Conservation (phyloP, 164 flowering plant genomes). For the Warburgia ugandensis region DNA sequence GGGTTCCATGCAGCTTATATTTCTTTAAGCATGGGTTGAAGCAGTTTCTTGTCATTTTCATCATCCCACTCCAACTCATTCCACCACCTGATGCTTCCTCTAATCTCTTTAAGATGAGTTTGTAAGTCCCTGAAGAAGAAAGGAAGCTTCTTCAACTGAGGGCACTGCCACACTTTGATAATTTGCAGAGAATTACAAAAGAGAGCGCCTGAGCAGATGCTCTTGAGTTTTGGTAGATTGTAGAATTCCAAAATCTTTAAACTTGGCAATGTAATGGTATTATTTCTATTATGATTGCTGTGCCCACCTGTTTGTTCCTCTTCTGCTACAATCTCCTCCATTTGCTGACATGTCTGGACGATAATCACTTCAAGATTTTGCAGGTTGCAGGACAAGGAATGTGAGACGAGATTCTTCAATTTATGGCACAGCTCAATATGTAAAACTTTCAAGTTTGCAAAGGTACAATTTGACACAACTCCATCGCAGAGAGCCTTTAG, state of each 20-base stretch:
- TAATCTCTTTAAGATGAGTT: not conserved
- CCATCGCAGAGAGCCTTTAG: not conserved
- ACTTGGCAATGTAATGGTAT: not conserved
- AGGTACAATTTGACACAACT: not conserved
- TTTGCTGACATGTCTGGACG: not conserved
- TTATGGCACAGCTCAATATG: not conserved
- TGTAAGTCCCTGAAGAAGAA: not conserved
- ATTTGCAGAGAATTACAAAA: not conserved
- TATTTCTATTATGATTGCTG: not conserved
- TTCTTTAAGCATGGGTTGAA: not conserved
- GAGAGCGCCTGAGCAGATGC: not conserved
- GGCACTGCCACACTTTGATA: not conserved
- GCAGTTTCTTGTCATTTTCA: not conserved
- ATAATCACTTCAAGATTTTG: conserved; percentile 5
- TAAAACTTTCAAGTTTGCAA: not conserved
- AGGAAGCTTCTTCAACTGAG: not conserved
- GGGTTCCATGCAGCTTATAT: too few relatives aligned
- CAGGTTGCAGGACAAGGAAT: not conserved
- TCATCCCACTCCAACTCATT: conserved; percentile 3
- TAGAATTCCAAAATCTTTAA: not conserved
- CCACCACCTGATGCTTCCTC: not conserved
- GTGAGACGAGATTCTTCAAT: conserved; percentile 5
- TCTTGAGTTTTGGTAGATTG: not conserved
- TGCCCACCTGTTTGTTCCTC: too few relatives aligned
- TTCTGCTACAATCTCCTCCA: conserved; percentile 1